Conservation (phyloP, 176 grass and related monocot species). For the Hsuehochloa calcarea region DNA sequence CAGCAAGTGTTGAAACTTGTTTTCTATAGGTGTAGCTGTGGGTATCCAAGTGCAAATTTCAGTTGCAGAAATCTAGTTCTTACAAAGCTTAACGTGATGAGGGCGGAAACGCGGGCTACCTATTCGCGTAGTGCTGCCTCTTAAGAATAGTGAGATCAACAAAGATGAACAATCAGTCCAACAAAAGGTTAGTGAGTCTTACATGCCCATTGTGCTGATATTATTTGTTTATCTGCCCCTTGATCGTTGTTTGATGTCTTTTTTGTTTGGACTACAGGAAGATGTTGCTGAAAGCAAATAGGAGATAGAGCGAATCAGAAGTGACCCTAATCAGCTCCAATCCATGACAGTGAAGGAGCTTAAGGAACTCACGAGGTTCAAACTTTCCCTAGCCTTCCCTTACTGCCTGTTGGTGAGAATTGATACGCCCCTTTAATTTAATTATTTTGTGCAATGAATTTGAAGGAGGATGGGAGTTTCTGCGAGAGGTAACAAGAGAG, state of each 20-base stretch:
- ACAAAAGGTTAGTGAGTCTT: constrained; percentile 50
- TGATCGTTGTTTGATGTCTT: background rate
- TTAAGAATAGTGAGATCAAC: constrained; percentile 33
- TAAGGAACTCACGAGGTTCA: constrained; percentile 64
- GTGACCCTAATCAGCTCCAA: constrained; percentile 57
- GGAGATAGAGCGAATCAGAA: constrained; percentile 54
- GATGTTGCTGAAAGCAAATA: constrained; percentile 43
- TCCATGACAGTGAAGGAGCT: constrained; percentile 83
- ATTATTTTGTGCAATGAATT: background rate
- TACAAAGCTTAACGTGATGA: constrained; percentile 37
- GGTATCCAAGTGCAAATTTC: constrained; percentile 24
- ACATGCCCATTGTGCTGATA: background rate
- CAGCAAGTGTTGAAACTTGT: background rate
- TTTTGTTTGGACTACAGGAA: constrained; percentile 35
- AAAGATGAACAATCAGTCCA: constrained; percentile 25
- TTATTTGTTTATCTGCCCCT: background rate
- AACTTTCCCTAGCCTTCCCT: constrained; percentile 7
- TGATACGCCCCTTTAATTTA: background rate
- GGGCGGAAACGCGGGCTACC: constrained; percentile 28
- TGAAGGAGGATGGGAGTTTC: constrained; percentile 67
- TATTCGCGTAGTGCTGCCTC: constrained; percentile 47
- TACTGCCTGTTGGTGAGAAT: background rate
- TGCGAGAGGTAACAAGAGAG: constrained; percentile 73
- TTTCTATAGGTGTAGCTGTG: constrained; percentile 18
- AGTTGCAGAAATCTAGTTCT: constrained; percentile 27